Evolutionary conservation across 352 stramenopile genomes (phyloP), one percentile per base, ranked within the genome.

Genomic region (Pythium sp.): DNA sequence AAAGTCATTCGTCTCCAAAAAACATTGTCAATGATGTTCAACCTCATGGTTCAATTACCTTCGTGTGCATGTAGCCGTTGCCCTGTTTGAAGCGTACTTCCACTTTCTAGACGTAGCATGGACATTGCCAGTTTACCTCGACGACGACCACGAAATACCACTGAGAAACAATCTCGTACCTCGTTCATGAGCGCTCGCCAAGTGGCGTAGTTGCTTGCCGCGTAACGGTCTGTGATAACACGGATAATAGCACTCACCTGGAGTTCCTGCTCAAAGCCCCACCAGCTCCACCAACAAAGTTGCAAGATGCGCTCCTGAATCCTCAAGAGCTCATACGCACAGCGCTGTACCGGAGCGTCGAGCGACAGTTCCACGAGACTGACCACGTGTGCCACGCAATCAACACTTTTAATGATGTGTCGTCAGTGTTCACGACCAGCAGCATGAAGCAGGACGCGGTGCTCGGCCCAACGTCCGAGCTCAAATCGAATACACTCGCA

Each of bases 321-420:
- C n/a, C 4, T 34, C 12, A 66, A n/a, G 47, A 58, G 24, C 28
- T 18, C 20, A 30, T 57, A 6, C 51, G 32, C 24, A 28, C 22
- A 36, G 22, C 22, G 4, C 8, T 69, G 41, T 46, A 58, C 24
- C 8, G 12, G 36, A 63, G 28, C 26, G 47, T 64, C 5, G 55
- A 56, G 32, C 4, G 11, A 0, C n/a, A 54, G 12, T 38, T 54
- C 47, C 32, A 26, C 1, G 49, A 67, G 51, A 67, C 51, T 3
- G 62, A 61, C 20, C n/a, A 36, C 56, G 43, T 56, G n/a, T 51
- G 47, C 14, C 34, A 34, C 1, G n/a, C 12, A 2, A 64, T 69
- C 43, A 28, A 12, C 4, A 8, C 1, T 0, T 3, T 18, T 5
- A 58, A 32, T 22, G 55, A 58, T 34, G 18, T 34, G n/a, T n/a